phyloP scores from a whole-genome alignment of 345 rosid species.

The Aquilaria yunnanensis region DNA sequence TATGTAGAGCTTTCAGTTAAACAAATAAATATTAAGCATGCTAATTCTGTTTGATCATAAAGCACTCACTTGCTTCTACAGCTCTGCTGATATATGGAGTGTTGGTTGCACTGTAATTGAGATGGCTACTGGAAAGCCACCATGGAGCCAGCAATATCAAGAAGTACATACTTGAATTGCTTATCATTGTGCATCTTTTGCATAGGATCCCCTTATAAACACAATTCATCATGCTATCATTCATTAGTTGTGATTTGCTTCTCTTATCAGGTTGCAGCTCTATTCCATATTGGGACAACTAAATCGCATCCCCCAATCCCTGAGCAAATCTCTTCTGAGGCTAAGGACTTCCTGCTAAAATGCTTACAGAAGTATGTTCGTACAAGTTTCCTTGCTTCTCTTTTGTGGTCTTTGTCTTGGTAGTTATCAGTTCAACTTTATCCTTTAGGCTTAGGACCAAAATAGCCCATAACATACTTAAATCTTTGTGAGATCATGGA shows the following conservation, averaged over 20 bases:
- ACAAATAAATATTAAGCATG: not conserved
- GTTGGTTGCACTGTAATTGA: slow-evolving; percentile 97
- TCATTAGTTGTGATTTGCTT: slow-evolving; percentile 11
- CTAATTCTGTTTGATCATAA: not conserved
- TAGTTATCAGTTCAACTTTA: no score
- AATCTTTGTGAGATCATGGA: not conserved
- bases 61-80: slow-evolving; percentile 18
- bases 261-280: slow-evolving; percentile 80
- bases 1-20: no score
- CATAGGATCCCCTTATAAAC: not conserved
- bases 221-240: slow-evolving; percentile 2
- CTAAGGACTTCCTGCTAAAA: slow-evolving; percentile 76
- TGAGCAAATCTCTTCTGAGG: slow-evolving; percentile 74
- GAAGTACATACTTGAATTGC: slow-evolving; percentile 46
- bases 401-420: not conserved
- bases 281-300: slow-evolving; percentile 82
- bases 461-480: not conserved
- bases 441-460: not conserved
- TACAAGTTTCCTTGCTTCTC: slow-evolving; percentile 3
- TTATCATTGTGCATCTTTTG: slow-evolving; percentile 11
- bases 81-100: slow-evolving; percentile 98
- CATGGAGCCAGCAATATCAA: slow-evolving; percentile 94
- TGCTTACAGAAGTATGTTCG: slow-evolving; percentile 71
- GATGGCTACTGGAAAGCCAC: slow-evolving; percentile 98
- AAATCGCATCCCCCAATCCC: slow-evolving; percentile 97